phyloP scores from a whole-genome alignment of 495 filamentous ascomycete genomes.

The Talaromyces adpressus region DNA sequence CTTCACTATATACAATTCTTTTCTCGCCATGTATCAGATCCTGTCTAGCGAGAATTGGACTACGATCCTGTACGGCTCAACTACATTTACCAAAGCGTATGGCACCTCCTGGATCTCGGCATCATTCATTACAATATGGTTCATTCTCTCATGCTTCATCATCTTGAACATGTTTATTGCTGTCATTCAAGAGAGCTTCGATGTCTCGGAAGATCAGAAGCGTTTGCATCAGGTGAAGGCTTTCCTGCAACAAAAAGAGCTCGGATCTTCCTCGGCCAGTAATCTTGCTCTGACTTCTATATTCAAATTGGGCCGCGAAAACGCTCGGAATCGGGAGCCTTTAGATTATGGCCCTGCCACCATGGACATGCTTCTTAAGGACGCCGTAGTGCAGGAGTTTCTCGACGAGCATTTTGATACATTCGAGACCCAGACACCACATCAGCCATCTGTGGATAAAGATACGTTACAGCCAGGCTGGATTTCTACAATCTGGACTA shows the following conservation, averaged over 20 bases:
- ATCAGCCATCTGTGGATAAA: slow-evolving; percentile 12
- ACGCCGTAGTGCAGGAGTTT: slow-evolving; percentile 89
- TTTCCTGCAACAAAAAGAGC: slow-evolving; percentile 85
- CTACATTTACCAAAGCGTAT: slow-evolving; percentile 50
- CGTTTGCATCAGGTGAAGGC: slow-evolving; percentile 90
- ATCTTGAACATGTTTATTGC: slow-evolving; percentile 99
- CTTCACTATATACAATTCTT: slow-evolving; percentile 86
- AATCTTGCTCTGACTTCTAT: slow-evolving; percentile 86
- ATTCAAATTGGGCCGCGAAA: slow-evolving; percentile 66
- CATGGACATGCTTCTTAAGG: slow-evolving; percentile 92
- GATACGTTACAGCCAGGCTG: slow-evolving; percentile 41
- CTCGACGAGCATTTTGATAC: slow-evolving; percentile 59
- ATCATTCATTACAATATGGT: slow-evolving; percentile 89
- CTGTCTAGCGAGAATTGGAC: slow-evolving; percentile 99
- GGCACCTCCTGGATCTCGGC: slow-evolving; percentile 90
- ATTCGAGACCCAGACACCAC: slow-evolving; percentile 6
- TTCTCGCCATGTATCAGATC: slow-evolving; percentile 96
- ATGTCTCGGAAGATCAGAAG: slow-evolving; percentile 99
- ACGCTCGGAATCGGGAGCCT: slow-evolving; percentile 64
- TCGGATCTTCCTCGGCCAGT: slow-evolving; percentile 55
- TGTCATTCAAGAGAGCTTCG: slow-evolving; percentile 99
- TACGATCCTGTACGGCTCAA: slow-evolving; percentile 73
- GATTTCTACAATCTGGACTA: slow-evolving; percentile 52
- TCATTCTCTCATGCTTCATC: slow-evolving; percentile 92
- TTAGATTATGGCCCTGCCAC: slow-evolving; percentile 82